Evolutionary conservation across 2,329 filamentous ascomycete genomes (phyloP).

Genomic region (Drechslerella dactyloides): DNA sequence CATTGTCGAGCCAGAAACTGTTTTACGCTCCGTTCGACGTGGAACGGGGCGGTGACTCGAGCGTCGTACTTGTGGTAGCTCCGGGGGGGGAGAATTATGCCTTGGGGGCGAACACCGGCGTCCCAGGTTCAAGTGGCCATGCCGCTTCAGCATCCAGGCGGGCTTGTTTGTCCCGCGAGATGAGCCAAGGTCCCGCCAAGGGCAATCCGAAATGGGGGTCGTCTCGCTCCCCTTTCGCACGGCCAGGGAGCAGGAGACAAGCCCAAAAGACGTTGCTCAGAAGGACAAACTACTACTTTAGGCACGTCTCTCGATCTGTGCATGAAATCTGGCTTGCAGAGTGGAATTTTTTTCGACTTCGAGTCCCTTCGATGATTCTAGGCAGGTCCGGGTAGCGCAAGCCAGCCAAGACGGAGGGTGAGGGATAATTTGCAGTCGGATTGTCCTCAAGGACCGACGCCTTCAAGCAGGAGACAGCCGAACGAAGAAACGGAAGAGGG

Average conservation of each 20-base stretch:
- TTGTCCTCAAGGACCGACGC: constrained; percentile 27
- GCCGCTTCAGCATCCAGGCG: constrained; percentile 31
- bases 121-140: constrained; percentile 45
- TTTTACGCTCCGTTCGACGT: neutral
- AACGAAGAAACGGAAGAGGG: no score
- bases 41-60: constrained; percentile 8
- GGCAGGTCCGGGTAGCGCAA: constrained; percentile 16
- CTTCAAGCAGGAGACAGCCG: no score
- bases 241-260: neutral
- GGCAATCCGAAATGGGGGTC: constrained; percentile 1
- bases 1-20: neutral
- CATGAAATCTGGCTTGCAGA: neutral
- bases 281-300: neutral
- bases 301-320: neutral
- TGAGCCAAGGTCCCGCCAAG: constrained; percentile 1
- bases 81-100: neutral
- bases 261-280: neutral
- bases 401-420: constrained; percentile 47
- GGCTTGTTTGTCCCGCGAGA: constrained; percentile 34
- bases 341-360: neutral
- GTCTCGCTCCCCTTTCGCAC: neutral
- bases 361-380: constrained; percentile 12
- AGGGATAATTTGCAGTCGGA: constrained; percentile 46
- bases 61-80: neutral
- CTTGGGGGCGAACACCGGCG: neutral